Conservation (phyloP, 108 stramenopile genomes). For the Schizochytrium sp. region DNA sequence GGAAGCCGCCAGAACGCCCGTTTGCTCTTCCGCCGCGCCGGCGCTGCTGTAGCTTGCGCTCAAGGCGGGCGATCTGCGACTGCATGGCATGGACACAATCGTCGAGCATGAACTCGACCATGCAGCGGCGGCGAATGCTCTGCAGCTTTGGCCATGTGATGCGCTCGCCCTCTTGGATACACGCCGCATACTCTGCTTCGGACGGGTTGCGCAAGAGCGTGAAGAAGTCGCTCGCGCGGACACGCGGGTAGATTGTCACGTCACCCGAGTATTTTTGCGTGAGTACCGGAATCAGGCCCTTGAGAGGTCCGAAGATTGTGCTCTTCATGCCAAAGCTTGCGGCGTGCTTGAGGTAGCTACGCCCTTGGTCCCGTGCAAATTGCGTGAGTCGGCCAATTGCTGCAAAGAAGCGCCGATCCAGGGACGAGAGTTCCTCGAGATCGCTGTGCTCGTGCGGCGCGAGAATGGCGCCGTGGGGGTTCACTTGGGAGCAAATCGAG, state of each 20-base stretch:
- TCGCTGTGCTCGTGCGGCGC: slow-evolving; percentile 58
- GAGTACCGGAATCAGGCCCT: slow-evolving; percentile 23
- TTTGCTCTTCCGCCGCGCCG: neutral
- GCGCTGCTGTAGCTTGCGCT: neutral
- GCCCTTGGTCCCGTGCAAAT: slow-evolving; percentile 56
- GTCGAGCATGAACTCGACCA: slow-evolving; percentile 38
- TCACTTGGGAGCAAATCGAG: slow-evolving; percentile 90
- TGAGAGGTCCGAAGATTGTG: neutral
- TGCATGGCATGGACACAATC: slow-evolving; percentile 31
- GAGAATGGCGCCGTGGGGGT: slow-evolving; percentile 84
- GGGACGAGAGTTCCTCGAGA: slow-evolving; percentile 64
- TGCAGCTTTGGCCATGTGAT: slow-evolving; percentile 35
- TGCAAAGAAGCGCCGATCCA: neutral
- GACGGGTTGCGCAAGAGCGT: slow-evolving; percentile 78
- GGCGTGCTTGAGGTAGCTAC: slow-evolving; percentile 55
- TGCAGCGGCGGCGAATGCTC: slow-evolving; percentile 21
- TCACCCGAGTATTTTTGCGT: slow-evolving; percentile 90
- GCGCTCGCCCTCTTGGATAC: slow-evolving; percentile 11
- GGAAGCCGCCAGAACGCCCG: neutral
- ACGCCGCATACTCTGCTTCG: slow-evolving; percentile 54
- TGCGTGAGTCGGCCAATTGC: neutral
- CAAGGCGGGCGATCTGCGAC: neutral
- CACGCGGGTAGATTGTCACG: slow-evolving; percentile 89
- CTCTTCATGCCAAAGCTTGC: neutral
- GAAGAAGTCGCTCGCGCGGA: slow-evolving; percentile 64